Conservation (phyloP, 257 asterid genomes). For the Thymus quinquecostatus region DNA sequence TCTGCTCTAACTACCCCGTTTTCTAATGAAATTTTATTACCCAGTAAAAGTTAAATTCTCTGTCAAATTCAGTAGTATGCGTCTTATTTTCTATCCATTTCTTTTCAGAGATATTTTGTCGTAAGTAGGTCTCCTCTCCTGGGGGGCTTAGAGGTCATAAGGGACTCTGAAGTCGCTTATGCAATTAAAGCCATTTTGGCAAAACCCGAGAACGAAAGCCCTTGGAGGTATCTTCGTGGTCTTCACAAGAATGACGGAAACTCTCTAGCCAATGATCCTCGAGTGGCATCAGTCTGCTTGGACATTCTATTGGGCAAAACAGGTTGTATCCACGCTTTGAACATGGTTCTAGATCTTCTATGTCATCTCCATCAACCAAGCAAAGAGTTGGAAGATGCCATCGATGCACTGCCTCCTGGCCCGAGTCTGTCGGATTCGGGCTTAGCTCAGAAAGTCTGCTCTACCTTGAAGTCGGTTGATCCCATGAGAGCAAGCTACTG, state of each 20-base stretch:
- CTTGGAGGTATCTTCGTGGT: constrained; percentile 98
- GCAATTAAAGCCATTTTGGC: constrained; percentile 66
- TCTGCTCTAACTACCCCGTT: background rate
- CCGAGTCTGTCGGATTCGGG: constrained; percentile 35
- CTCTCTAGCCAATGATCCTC: constrained; percentile 61
- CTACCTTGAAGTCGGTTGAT: constrained; percentile 62
- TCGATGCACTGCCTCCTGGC: constrained; percentile 44
- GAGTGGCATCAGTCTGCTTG: constrained; percentile 64
- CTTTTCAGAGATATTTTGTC: constrained; percentile 79
- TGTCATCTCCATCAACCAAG: constrained; percentile 57
- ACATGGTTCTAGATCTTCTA: constrained; percentile 79
- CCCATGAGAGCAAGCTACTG: constrained; percentile 83
- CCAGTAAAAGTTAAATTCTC: background rate
- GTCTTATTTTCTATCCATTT: background rate
- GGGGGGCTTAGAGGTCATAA: constrained; percentile 67
- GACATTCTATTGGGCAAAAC: constrained; percentile 52
- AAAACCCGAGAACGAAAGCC: constrained; percentile 83
- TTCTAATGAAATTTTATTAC: background rate
- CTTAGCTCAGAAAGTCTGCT: constrained; percentile 51
- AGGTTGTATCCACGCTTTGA: constrained; percentile 64
- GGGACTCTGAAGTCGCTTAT: constrained; percentile 81
- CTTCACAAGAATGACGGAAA: constrained; percentile 54
- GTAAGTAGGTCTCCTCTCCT: constrained; percentile 78
- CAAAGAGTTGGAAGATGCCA: constrained; percentile 58
- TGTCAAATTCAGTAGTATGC: background rate